A percentile compares a stretch with the other conserved stretches of the same genome.
Conservation (phyloP, 129 eudicot genomes). For the Centrapalus pauciflorus region DNA sequence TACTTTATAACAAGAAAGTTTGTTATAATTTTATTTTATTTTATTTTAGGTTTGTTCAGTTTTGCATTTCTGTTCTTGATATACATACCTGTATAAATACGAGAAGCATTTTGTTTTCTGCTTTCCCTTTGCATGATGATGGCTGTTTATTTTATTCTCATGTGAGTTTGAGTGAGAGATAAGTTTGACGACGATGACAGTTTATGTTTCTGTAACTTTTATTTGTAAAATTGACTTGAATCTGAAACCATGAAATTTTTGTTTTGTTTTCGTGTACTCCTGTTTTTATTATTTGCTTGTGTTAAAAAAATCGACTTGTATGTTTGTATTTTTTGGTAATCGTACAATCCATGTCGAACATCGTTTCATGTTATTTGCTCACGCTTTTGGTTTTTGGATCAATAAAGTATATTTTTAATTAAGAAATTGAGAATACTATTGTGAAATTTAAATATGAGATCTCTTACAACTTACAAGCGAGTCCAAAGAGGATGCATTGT, state of each 20-base stretch:
- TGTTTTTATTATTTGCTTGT: no score
- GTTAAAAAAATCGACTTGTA: no score
- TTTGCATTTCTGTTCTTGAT: neutral
- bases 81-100: conserved; percentile 7
- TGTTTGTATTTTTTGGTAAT: no score
- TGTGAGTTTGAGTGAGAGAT: no score
- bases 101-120: neutral
- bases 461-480: no score
- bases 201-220: conserved; percentile 1
- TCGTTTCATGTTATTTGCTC: no score
- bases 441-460: no score
- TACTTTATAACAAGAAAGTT: conserved; percentile 3
- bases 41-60: neutral
- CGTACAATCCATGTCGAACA: no score
- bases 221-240: neutral
- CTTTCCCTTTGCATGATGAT: neutral
- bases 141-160: neutral
- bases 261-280: neutral
- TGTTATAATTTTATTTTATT: neutral
- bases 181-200: neutral
- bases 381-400: neutral
- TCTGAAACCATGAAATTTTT: neutral
- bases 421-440: no score
- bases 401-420: no score
- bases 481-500: no score